Evolutionary conservation across 2,329 filamentous ascomycete species (phyloP).

Genomic region (Sporothrix pseudoabietina): DNA sequence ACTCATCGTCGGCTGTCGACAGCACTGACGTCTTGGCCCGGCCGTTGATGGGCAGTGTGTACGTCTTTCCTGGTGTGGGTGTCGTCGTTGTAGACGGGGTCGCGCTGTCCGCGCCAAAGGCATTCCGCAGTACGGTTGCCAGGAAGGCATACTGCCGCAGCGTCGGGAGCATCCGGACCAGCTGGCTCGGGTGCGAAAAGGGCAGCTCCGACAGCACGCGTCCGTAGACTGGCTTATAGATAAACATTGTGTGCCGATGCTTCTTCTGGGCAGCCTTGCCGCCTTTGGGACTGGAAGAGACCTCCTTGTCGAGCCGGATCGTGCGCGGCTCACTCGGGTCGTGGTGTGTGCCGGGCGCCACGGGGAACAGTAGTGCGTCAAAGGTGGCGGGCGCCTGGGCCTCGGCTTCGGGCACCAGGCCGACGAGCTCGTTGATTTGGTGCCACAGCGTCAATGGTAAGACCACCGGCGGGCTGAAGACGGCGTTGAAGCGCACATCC

Average conservation of each 20-base stretch:
- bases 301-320: slow-evolving; percentile 52
- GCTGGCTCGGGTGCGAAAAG: slow-evolving; percentile 76
- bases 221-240: slow-evolving; percentile 73
- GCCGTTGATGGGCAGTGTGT: not conserved
- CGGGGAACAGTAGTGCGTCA: slow-evolving; percentile 61
- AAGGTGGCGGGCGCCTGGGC: slow-evolving; percentile 53
- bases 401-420: slow-evolving; percentile 48
- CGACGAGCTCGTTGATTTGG: slow-evolving; percentile 62
- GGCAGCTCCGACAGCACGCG: slow-evolving; percentile 67
- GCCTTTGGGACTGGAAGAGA: slow-evolving; percentile 44
- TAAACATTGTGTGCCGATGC: slow-evolving; percentile 64
- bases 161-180: slow-evolving; percentile 71
- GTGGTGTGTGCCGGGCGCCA: slow-evolving; percentile 51
- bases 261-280: slow-evolving; percentile 34
- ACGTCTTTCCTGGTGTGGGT: not conserved
- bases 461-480: slow-evolving; percentile 72
- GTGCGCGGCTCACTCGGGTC: slow-evolving; percentile 62
- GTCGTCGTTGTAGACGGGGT: not conserved
- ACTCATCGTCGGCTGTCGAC: slow-evolving; percentile 38
- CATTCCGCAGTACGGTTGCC: slow-evolving; percentile 63
- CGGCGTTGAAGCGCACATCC: slow-evolving; percentile 73
- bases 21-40: slow-evolving; percentile 27
- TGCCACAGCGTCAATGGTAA: slow-evolving; percentile 66
- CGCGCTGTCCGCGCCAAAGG: slow-evolving; percentile 52
- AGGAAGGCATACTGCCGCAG: slow-evolving; percentile 76